A percentile compares a stretch with the other conserved stretches of the same genome.
These are phyloP conservation scores for Pichia sp. DNA, from an alignment of 1,139 yeast genomes.

Conservation along the genomic window DNA sequence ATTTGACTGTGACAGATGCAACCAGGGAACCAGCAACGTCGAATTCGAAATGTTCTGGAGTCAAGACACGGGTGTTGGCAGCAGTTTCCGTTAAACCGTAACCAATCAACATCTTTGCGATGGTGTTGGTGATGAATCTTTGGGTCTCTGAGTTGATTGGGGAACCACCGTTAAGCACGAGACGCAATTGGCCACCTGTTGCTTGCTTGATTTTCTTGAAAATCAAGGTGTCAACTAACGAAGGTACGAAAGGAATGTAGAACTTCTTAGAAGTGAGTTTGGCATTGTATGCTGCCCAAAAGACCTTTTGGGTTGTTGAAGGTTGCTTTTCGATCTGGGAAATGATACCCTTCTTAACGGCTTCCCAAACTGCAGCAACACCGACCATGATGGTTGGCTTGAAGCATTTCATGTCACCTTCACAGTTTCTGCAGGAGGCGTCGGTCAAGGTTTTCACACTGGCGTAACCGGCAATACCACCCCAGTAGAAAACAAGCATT, in stretches of 20 bases:
- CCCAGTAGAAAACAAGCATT: slow-evolving; percentile 79
- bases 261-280: slow-evolving; percentile 58
- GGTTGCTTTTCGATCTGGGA: slow-evolving; percentile 70
- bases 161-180: slow-evolving; percentile 88
- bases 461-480: slow-evolving; percentile 85
- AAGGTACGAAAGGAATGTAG: slow-evolving; percentile 75
- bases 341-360: slow-evolving; percentile 86
- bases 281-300: slow-evolving; percentile 84
- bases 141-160: slow-evolving; percentile 88
- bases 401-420: slow-evolving; percentile 82
- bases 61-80: slow-evolving; percentile 76
- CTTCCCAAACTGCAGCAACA: slow-evolving; percentile 98
- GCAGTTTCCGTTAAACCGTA: slow-evolving; percentile 97
- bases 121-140: slow-evolving; percentile 64
- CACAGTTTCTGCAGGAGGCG: slow-evolving; percentile 73
- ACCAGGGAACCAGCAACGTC: slow-evolving; percentile 81
- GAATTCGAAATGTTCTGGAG: slow-evolving; percentile 58
- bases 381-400: slow-evolving; percentile 95
- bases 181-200: slow-evolving; percentile 84
- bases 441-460: slow-evolving; percentile 88
- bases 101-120: slow-evolving; percentile 90
- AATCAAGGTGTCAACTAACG: slow-evolving; percentile 57
- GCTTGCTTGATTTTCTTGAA: slow-evolving; percentile 90
- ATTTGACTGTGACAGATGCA: slow-evolving; percentile 80
- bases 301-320: slow-evolving; percentile 64